Base-by-base conservation (phyloP, 768 basidiomycete species). In the Obba rivulosa region DNA sequence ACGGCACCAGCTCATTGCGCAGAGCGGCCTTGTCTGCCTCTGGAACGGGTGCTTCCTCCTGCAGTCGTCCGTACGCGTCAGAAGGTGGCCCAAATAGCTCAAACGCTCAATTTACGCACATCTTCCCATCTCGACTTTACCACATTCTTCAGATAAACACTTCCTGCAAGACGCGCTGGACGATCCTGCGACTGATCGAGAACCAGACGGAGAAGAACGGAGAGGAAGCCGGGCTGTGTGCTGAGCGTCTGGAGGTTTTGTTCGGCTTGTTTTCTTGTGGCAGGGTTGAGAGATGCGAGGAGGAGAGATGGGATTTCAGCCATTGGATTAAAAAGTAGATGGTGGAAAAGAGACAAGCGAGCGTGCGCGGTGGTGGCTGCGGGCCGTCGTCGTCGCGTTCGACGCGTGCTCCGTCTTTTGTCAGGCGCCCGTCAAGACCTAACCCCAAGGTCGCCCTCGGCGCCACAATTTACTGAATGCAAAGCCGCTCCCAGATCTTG, bases 61-160 rank as follows among this genome's bases (percentile, higher is more conserved):
- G 55, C 25, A 38, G 17, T 38, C 14, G 23, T 35, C 39, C 28
- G 7, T 31, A 13, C 28, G 28, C 28, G 28, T 31, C 28, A 31
- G 28, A 7, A 13, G 7, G 28, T 31, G 28, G 5, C 13, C 28
- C 7, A 31, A 13, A 10, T 36, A 5, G 13, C 28, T 31, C 28
- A 31, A 31, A 31, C 5, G 13, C 28, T 13, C 28, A 31, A 31
- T 31, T 13, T 31, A 51, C 57, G 44, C 42, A 90, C 92, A 74
- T 93, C 91, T 37, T 83, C 85, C 93, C 94, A 97, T 69, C 85
- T 77, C 22, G 79, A 73, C 65, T 88, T 92, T 50, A 92, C 78
- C 39, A 85, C 76, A 62, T 98, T 96, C 72, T 97, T 98, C 56
- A 96, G 83, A 69, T 88, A 93, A 28, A 97, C 84, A 44, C 87